Evolutionary conservation across 257 asterid species (phyloP).

Genomic region (Linaria vulgaris): DNA sequence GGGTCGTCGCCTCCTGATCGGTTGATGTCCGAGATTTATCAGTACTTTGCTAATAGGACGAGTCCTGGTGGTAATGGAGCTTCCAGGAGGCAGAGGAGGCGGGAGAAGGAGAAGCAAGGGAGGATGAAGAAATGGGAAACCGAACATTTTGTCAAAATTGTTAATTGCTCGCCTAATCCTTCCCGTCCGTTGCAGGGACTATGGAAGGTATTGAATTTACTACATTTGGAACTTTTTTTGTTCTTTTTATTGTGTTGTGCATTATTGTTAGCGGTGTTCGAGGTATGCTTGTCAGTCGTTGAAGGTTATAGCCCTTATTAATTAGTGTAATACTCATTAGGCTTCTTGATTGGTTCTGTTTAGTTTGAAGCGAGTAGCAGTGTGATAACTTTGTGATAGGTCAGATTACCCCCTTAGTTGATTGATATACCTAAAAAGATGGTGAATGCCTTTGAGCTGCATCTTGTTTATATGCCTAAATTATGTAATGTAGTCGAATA

Average conservation of each 20-base stretch:
- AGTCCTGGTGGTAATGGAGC: conserved; percentile 77
- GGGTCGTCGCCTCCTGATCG: conserved; percentile 83
- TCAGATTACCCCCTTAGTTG: conserved; percentile 6
- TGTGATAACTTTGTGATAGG: conserved; percentile 6
- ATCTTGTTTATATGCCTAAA: not conserved
- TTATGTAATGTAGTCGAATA: conserved; percentile 1
- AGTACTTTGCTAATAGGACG: conserved; percentile 71
- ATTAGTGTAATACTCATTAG: not conserved
- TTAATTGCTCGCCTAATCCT: conserved; percentile 63
- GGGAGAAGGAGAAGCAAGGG: conserved; percentile 71
- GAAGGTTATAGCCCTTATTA: too few relatives aligned
- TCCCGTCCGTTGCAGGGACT: conserved; percentile 84
- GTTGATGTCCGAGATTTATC: conserved; percentile 74
- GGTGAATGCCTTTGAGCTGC: conserved; percentile 3
- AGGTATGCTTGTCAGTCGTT: too few relatives aligned
- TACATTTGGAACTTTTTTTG: conserved; percentile 1
- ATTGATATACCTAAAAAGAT: not conserved
- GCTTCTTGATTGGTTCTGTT: not conserved
- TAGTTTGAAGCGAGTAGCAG: not conserved
- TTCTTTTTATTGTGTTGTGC: not conserved
- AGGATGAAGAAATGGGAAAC: conserved; percentile 66
- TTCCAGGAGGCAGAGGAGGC: conserved; percentile 82
- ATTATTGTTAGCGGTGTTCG: not conserved
- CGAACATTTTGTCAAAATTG: conserved; percentile 72
- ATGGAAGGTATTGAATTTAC: conserved; percentile 67